A percentile compares a stretch with the other conserved stretches of the same genome.
These are phyloP conservation scores for Meyerozyma carpophila DNA, from an alignment of 1,139 yeast species.

Conservation along the genomic window DNA sequence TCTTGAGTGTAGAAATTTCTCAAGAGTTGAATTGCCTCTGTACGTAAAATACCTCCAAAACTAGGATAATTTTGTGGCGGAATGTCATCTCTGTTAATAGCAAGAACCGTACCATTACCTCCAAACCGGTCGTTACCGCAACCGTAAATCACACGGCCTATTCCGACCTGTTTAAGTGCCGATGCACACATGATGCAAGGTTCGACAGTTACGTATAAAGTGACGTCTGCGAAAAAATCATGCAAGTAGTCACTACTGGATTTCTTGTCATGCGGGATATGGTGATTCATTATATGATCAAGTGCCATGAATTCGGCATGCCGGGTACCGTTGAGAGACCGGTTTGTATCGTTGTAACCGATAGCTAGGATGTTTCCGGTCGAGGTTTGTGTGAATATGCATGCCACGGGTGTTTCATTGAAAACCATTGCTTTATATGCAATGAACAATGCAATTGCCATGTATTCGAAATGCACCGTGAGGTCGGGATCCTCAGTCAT, in stretches of 20 bases:
- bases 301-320: conserved; percentile 92
- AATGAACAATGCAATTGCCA: conserved; percentile 37
- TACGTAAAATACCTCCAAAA: conserved; percentile 73
- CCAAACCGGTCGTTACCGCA: conserved; percentile 96
- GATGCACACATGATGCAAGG: conserved; percentile 99
- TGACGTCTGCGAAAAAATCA: conserved; percentile 42
- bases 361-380: conserved; percentile 54
- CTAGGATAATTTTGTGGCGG: conserved; percentile 38
- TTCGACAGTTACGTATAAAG: conserved; percentile 89
- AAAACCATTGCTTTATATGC: conserved; percentile 38
- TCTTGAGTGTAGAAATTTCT: conserved; percentile 82
- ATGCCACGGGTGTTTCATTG: conserved; percentile 72
- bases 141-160: conserved; percentile 74
- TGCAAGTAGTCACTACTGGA: conserved; percentile 12
- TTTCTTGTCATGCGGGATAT: conserved; percentile 10
- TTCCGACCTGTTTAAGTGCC: conserved; percentile 75
- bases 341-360: conserved; percentile 89
- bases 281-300: conserved; percentile 37
- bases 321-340: conserved; percentile 73
- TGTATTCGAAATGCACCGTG: conserved; percentile 23
- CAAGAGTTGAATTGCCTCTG: conserved; percentile 76
- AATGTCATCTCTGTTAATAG: conserved; percentile 46
- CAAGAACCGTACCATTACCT: conserved; percentile 86
- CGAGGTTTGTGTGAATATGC: conserved; percentile 51
- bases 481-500: conserved; percentile 13